These are phyloP conservation scores for Brasenia schreberi DNA, from an alignment of 164 flowering plant species.

Conservation along the genomic window DNA sequence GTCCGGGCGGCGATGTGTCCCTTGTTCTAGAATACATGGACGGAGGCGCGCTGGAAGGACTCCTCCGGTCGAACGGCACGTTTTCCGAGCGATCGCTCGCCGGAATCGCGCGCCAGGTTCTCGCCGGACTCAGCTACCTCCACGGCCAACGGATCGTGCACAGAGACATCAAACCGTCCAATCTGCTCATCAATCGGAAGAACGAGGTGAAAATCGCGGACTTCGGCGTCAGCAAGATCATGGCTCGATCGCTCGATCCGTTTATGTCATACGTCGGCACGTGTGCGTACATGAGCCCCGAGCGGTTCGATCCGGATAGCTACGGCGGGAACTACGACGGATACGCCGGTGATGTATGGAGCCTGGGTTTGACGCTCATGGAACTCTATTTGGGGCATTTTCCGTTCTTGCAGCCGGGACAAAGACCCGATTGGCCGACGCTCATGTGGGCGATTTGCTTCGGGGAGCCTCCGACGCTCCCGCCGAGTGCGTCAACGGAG, in stretches of 20 bases:
- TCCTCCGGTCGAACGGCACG: conserved; percentile 15
- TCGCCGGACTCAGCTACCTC: conserved; percentile 47
- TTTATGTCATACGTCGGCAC: conserved; percentile 81
- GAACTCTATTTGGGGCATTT: conserved; percentile 71
- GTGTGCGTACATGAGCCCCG: conserved; percentile 86
- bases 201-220: conserved; percentile 68
- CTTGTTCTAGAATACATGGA: conserved; percentile 68
- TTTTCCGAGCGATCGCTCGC: conserved; percentile 32
- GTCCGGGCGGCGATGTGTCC: conserved; percentile 38
- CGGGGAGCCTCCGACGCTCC: conserved; percentile 54
- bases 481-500: conserved; percentile 36
- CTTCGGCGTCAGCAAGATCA: conserved; percentile 71
- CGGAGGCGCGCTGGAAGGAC: conserved; percentile 29
- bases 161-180: conserved; percentile 69
- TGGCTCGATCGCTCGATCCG: conserved; percentile 48
- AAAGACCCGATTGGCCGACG: conserved; percentile 75
- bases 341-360: conserved; percentile 69
- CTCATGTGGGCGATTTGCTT: conserved; percentile 81
- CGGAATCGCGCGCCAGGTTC: conserved; percentile 36
- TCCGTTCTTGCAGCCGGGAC: conserved; percentile 46
- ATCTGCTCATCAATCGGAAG: conserved; percentile 33
- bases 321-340: conserved; percentile 51
- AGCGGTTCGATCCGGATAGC: conserved; percentile 64
- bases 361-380: conserved; percentile 57
- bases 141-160: conserved; percentile 63